Base-by-base conservation (phyloP, 2,329 filamentous ascomycete species). In the Verticillium isaacii region DNA sequence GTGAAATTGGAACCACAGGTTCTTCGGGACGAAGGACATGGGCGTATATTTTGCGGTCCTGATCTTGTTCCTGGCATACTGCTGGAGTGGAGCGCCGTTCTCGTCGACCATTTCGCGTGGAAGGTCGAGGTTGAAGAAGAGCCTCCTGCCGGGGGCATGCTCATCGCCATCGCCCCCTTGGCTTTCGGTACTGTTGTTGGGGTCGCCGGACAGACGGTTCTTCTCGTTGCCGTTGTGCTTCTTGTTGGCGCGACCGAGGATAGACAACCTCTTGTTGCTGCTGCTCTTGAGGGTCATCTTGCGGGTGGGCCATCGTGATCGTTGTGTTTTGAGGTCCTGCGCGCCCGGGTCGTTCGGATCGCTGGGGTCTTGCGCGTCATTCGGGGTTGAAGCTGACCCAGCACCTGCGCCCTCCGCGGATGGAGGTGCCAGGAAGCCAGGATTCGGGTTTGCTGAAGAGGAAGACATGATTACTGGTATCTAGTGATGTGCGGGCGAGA, bases 41-140 rank as follows among this genome's bases (percentile, higher is more conserved):
- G 96, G 90, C 8, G 95, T 99, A 76, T 99, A 99, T 78, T 98
- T 99, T 63, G 95, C 92, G 3, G 95, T 99, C 68, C 96, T 86
- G 74, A 99, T 97, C 82, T 99, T 99, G 82, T 99, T 99, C 67
- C 94, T 85, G 57, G 91, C 84, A 75, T 89, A 99, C 25, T 85
- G 80, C 62, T 85, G 81, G 60, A 80, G 74, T 2, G 93, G 90
- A 63, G 86, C 83, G 39, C 93, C 95, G 56, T 96, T 87, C 64
- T 95, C 91, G 71, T 97, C 92, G 69, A 89, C 82, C 66, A 90
- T 85, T 29, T 89, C 84, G 54, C 83, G 79, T 1, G 95, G 93
- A 59, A 99, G 80, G 8, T 92, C 89, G 34, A 89, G 76, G 75
- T 97, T 97, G 82, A 98, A 95, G 78, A 89, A 98, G 64, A 97